Evolutionary conservation across 306 rosid species (phyloP), one percentile per base, ranked within the genome.

Genomic region (Mucuna pruriens): DNA sequence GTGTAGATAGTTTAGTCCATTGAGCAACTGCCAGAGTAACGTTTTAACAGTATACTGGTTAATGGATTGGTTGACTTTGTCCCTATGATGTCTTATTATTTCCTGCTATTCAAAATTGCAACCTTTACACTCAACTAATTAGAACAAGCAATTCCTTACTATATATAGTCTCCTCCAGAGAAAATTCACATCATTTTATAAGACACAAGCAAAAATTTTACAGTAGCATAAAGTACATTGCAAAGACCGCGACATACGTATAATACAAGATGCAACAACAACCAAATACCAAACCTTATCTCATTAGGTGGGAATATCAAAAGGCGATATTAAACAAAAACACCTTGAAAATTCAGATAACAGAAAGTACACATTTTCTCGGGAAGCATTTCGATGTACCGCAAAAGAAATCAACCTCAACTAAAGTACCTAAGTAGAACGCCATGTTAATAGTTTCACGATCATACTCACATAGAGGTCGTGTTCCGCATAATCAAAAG

Each of bases 401-500:
- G 23, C 38, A 19, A 54, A 42, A 48, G 42, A 40, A 71, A 76
- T 71, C 48, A n/a, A 71, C 19, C 19, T 51, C 58, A 26, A 73
- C 19, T 71, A 44, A 54, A 77, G 51, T 66, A 9, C 54, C 26
- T 42, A 69, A 22, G 3, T 36, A 58, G 61, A 51, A 44, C 20
- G 75, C 7, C 22, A 25, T 20, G 23, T 42, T n/a, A 20, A 70
- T 15, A 77, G 76, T 44, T 80, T 23, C 38, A 57, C 67, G 17
- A 38, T 13, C 23, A 64, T 23, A 83, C 98, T 93, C 87, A 95
- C 99, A 84, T 93, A 95, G 31, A 95, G 99, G 75, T 95, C 99
- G 51, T 95, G 99, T 77, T 95, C 97, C 0, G 99, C 97, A 38
- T 93, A 95, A 87, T 95, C 99, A 55, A 95, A 95, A 34, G 99